These are phyloP conservation scores for Scutellaria galericulata DNA, from an alignment of 257 asterid species.

Conservation along the genomic window DNA sequence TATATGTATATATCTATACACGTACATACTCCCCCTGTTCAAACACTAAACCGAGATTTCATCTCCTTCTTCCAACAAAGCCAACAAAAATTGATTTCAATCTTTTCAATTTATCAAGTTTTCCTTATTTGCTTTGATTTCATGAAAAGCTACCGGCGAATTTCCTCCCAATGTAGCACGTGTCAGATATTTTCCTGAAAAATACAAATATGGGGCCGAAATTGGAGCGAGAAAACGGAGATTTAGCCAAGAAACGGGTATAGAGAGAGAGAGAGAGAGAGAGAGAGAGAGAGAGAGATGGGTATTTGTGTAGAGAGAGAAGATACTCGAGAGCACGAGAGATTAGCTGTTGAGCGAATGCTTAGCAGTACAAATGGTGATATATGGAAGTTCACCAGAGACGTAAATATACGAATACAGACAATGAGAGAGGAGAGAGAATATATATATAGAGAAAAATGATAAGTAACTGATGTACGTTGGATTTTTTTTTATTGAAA, in stretches of 20 bases:
- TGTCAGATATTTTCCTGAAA: constrained; percentile 19
- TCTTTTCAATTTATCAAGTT: constrained; percentile 7
- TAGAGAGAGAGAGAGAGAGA: too few relatives aligned
- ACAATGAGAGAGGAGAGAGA: too few relatives aligned
- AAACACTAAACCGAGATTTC: constrained; percentile 29
- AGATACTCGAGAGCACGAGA: background rate
- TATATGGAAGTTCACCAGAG: constrained; percentile 3
- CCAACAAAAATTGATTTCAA: background rate
- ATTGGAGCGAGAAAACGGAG: constrained; percentile 29
- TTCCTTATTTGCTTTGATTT: constrained; percentile 21
- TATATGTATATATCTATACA: background rate
- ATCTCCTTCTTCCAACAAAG: constrained; percentile 35
- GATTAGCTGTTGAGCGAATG: constrained; percentile 29
- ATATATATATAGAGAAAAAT: too few relatives aligned
- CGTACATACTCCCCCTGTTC: constrained; percentile 20
- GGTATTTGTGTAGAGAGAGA: background rate
- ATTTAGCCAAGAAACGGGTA: constrained; percentile 29
- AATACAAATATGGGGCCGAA: constrained; percentile 29
- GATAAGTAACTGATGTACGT: too few relatives aligned
- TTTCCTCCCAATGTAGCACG: constrained; percentile 28
- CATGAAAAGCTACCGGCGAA: constrained; percentile 7
- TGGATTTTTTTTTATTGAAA: too few relatives aligned
- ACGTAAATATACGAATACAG: too few relatives aligned
- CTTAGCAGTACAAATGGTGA: constrained; percentile 1
- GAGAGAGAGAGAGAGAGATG: constrained; percentile 15